Conservation (phyloP, 441 rosid species). For the Bocquillonia castaneifolia region DNA sequence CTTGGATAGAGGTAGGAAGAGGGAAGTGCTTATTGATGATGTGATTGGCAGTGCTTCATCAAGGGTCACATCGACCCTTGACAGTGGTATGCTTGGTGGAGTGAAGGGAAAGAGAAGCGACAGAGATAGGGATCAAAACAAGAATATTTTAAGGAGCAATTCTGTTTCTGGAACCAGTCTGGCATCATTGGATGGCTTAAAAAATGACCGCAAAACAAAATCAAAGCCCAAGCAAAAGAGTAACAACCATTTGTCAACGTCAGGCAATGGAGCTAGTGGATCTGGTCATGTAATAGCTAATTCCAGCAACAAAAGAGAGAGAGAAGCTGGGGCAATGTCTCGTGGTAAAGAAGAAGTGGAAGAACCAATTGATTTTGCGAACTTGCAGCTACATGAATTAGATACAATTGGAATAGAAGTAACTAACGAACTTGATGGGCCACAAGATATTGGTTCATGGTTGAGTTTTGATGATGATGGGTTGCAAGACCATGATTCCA, state of each 20-base stretch:
- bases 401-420: constrained; percentile 41
- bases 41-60: constrained; percentile 70
- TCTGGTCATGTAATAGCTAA: constrained; percentile 15
- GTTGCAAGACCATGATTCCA: constrained; percentile 56
- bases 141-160: constrained; percentile 24
- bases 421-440: constrained; percentile 32
- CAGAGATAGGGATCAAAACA: constrained; percentile 37
- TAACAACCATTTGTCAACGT: constrained; percentile 35
- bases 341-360: constrained; percentile 28
- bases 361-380: constrained; percentile 44
- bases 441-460: constrained; percentile 57
- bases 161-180: constrained; percentile 27
- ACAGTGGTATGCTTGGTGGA: constrained; percentile 36
- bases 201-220: constrained; percentile 50
- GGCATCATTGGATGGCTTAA: constrained; percentile 28
- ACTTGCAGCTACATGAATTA: constrained; percentile 46
- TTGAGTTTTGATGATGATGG: constrained; percentile 60
- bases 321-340: constrained; percentile 16
- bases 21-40: constrained; percentile 71
- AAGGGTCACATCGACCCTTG: constrained; percentile 47
- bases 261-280: constrained; percentile 29
- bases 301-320: constrained; percentile 16
- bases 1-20: constrained; percentile 42
- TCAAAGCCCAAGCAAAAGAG: constrained; percentile 56
- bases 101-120: constrained; percentile 52